Conservation (phyloP, 306 rosid genomes). For the Vicia villosa region DNA sequence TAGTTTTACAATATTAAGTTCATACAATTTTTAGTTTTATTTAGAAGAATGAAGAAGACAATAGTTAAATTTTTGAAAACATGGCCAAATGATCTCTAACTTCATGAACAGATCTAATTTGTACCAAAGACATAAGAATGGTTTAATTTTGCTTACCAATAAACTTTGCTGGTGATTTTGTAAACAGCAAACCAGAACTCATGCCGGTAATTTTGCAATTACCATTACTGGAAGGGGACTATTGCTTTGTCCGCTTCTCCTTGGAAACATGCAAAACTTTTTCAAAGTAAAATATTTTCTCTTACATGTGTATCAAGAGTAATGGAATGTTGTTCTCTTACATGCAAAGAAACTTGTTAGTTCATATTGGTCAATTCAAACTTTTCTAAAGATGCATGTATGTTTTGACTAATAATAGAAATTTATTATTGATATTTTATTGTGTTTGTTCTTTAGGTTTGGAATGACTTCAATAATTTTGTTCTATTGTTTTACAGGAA, state of each 20-base stretch:
- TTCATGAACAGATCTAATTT: background rate
- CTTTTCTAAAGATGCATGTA: too few relatives aligned
- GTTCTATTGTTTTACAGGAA: slow-evolving; percentile 46
- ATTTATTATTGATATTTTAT: too few relatives aligned
- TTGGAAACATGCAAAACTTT: slow-evolving; percentile 84
- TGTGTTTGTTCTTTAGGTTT: too few relatives aligned
- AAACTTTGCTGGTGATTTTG: slow-evolving; percentile 16
- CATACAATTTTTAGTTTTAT: background rate
- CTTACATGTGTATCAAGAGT: too few relatives aligned
- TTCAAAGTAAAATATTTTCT: too few relatives aligned
- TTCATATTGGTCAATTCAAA: too few relatives aligned
- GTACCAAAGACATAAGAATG: background rate
- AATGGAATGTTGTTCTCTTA: too few relatives aligned
- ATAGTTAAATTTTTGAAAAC: background rate
- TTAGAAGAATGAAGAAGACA: background rate
- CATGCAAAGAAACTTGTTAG: too few relatives aligned
- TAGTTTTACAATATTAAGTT: background rate
- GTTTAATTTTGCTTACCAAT: slow-evolving; percentile 26
- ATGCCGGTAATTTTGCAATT: slow-evolving; percentile 86
- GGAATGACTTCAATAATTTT: slow-evolving; percentile 16
- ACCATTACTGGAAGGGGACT: slow-evolving; percentile 71
- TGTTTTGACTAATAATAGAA: too few relatives aligned
- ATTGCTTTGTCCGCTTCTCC: slow-evolving; percentile 83
- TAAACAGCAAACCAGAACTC: slow-evolving; percentile 84
- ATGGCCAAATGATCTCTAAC: too few relatives aligned